Conservation (phyloP, 2,329 filamentous ascomycete genomes). For the Fusarium dlaminii region DNA sequence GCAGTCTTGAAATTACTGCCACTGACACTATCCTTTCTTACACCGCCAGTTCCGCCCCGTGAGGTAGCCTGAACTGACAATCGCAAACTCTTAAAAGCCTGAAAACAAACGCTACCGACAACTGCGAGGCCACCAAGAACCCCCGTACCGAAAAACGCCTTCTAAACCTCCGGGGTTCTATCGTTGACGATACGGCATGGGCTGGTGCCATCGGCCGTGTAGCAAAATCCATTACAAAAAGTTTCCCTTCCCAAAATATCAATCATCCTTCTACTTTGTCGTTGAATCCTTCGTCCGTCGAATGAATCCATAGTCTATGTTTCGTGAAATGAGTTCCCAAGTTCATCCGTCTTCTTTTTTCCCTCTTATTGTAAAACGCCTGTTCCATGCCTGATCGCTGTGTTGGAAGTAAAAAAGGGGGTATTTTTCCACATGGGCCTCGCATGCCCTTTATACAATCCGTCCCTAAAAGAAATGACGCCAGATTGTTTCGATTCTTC, state of each 20-base stretch:
- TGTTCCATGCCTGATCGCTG: constrained; percentile 36
- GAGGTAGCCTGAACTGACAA: constrained; percentile 35
- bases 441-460: constrained; percentile 32
- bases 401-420: constrained; percentile 30
- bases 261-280: constrained; percentile 28
- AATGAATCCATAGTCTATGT: constrained; percentile 36
- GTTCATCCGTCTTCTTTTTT: constrained; percentile 30
- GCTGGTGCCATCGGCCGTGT: constrained; percentile 18
- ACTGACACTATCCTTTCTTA: constrained; percentile 27
- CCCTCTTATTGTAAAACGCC: constrained; percentile 36
- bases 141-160: constrained; percentile 13
- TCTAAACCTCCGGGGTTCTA: constrained; percentile 21
- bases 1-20: constrained; percentile 32
- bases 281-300: constrained; percentile 28
- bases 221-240: constrained; percentile 34
- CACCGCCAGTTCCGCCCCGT: constrained; percentile 41
- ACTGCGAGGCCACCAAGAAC: constrained; percentile 1
- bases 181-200: constrained; percentile 12
- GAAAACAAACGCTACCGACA: constrained; percentile 30
- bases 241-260: constrained; percentile 12
- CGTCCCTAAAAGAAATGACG: constrained; percentile 39
- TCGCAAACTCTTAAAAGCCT: constrained; percentile 11
- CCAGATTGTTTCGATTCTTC: constrained; percentile 36
- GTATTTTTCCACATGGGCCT: constrained; percentile 32
- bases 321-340: constrained; percentile 34